Evolutionary conservation across 2,329 filamentous ascomycete genomes (phyloP), one percentile per base, ranked within the genome.

Genomic region (Aspergillus sp.): DNA sequence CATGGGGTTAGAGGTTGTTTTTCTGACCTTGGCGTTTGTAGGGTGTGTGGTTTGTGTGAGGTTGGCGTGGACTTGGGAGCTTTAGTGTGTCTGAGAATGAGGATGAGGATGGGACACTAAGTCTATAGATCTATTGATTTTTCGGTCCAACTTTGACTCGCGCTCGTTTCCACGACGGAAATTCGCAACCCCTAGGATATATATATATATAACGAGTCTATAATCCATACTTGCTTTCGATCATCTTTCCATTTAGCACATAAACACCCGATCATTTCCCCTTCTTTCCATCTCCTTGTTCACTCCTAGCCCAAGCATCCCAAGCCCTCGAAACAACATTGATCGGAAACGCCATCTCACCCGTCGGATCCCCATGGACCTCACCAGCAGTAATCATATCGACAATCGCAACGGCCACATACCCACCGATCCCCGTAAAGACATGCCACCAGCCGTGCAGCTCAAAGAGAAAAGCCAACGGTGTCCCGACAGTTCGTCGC

Each of bases 371-470:
- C 6, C 71, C 46, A 1, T 57, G 50, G 3, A 78, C 69, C 19
- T 79, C 71, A 0, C 69, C 74, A 0, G 77, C 71, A 0, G 74
- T 78, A 3, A 80, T 70, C 1, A 74, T 47, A 31, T 80, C 79
- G 9, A 80, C 71, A 25, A 78, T 61, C 0, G 69, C 76, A 8
- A 80, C 77, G 1, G 72, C 78, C 4, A 75, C 69, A 45, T 80
- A 80, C 2, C 77, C 79, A 11, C 79, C 79, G 30, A 80, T 75
- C 0, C 75, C 76, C 4, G 79, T 81, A 6, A 80, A 73, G 6
- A 80, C 46, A 60, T 81, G 79, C 79, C 79, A 80, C 79, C 79
- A 81, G 64, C 79, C 79, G 55, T 81, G 79, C 4, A 81, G 57
- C 61, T 81, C 78, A 2, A 79, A 64, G 0, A 79, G 48, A 22